phyloP scores from a whole-genome alignment of 23 red algal species.

The Gracilaria gracilis region DNA sequence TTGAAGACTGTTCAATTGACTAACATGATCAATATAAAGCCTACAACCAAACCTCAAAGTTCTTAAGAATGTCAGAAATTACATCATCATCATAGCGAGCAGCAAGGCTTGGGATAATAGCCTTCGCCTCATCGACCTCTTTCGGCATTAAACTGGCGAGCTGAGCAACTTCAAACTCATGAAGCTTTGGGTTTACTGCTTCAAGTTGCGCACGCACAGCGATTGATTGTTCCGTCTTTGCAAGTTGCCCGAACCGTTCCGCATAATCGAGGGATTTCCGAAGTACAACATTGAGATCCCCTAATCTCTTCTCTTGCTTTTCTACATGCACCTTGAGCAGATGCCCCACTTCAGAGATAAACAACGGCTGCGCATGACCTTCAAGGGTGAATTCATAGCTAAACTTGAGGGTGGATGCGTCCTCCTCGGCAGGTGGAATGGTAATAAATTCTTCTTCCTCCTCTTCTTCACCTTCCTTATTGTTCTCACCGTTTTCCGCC shows the following conservation, averaged over 20 bases:
- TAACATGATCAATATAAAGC: not conserved
- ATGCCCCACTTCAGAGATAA: constrained; percentile 57
- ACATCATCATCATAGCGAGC: constrained; percentile 73
- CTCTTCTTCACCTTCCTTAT: constrained; percentile 16
- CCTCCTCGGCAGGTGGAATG: constrained; percentile 49
- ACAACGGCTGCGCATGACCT: constrained; percentile 55
- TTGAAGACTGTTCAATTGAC: not conserved
- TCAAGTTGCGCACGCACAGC: constrained; percentile 62
- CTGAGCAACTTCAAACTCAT: constrained; percentile 87
- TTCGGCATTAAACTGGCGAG: constrained; percentile 78
- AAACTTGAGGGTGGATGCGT: constrained; percentile 57
- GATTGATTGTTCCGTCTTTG: constrained; percentile 60
- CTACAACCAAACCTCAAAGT: constrained; percentile 72
- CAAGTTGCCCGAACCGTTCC: constrained; percentile 56
- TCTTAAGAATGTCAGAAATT: constrained; percentile 80
- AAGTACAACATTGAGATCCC: constrained; percentile 59
- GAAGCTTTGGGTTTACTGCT: constrained; percentile 52
- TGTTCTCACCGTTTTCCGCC: not conserved
- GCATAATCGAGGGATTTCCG: constrained; percentile 60
- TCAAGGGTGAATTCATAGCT: constrained; percentile 49
- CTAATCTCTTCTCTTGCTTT: constrained; percentile 33
- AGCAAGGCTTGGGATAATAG: constrained; percentile 74
- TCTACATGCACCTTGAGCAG: constrained; percentile 52
- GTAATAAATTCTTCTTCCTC: constrained; percentile 20
- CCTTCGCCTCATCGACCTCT: constrained; percentile 86